Percentiles rank a stretch among this genome's conserved stretches.
Evolutionary conservation across 768 basidiomycete genomes (phyloP).

Genomic region (Leccinum subgranulosum): DNA sequence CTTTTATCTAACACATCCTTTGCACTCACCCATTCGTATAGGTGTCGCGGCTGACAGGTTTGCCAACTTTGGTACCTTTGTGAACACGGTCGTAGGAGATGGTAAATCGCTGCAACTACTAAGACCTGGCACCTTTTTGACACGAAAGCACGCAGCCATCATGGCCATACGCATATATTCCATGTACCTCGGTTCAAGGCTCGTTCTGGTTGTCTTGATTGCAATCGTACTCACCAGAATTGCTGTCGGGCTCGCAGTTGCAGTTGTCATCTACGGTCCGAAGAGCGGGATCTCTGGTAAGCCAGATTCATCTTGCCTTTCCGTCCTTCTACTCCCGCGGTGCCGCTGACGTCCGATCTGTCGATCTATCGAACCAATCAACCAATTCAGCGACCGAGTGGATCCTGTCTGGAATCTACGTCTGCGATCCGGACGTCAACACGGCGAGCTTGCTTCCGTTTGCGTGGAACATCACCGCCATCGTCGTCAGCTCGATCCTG

Average conservation of each 20-base stretch:
- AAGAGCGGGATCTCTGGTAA: conserved; percentile 16
- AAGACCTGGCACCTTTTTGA: neutral
- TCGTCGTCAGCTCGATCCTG: conserved; percentile 9
- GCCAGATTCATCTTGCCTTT: neutral
- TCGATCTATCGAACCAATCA: neutral
- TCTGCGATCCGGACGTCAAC: conserved; percentile 10
- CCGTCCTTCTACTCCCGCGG: too few relatives aligned
- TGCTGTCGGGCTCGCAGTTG: conserved; percentile 7
- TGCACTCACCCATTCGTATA: neutral
- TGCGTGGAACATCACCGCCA: conserved; percentile 14
- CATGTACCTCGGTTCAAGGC: conserved; percentile 18
- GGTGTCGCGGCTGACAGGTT: conserved; percentile 11
- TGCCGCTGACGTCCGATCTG: neutral
- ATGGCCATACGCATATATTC: conserved; percentile 20
- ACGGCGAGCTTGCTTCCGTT: conserved; percentile 3
- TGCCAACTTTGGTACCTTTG: conserved; percentile 13
- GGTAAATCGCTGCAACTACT: neutral
- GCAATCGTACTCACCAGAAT: conserved; percentile 5
- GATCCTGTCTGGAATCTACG: conserved; percentile 13
- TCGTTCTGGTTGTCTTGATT: conserved; percentile 6
- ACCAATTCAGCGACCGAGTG: conserved; percentile 11
- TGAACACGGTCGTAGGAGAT: conserved; percentile 6
- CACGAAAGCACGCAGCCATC: conserved; percentile 2
- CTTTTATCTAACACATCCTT: neutral
- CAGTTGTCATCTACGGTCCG: conserved; percentile 11